These are phyloP conservation scores for Elymus sibiricus DNA, from an alignment of 176 grass and related monocot species.

Conservation along the genomic window DNA sequence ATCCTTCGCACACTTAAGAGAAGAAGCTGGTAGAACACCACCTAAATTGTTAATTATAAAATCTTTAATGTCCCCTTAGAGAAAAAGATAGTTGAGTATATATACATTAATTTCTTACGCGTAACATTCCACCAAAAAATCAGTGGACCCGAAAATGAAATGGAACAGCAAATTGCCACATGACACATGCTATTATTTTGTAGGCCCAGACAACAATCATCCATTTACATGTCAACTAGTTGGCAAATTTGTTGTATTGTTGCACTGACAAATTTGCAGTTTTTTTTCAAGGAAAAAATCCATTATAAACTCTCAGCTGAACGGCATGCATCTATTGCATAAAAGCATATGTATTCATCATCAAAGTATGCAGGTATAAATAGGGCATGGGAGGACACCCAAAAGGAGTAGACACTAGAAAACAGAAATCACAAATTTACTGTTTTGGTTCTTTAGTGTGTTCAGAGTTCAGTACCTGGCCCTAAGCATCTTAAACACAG, in stretches of 20 bases:
- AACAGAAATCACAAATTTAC: background rate
- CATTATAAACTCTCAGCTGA: background rate
- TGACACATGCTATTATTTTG: background rate
- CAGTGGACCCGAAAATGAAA: background rate
- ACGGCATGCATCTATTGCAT: background rate
- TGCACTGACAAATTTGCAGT: background rate
- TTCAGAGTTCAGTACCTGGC: background rate
- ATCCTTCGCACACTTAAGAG: background rate
- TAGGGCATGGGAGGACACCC: background rate
- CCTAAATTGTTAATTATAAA: background rate
- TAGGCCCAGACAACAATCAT: background rate
- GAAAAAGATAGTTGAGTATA: background rate
- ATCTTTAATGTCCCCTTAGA: background rate
- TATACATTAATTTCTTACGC: background rate
- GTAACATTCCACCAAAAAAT: background rate
- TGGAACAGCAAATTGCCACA: background rate
- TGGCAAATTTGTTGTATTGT: background rate
- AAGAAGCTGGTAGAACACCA: background rate
- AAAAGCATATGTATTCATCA: slow-evolving; percentile 1
- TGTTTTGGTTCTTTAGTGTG: background rate
- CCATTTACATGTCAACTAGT: background rate
- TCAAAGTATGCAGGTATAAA: background rate
- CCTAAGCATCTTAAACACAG: slow-evolving; percentile 11
- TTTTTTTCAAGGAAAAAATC: background rate
- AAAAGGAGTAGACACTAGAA: background rate